Evolutionary conservation across 2,329 filamentous ascomycete species (phyloP).

Genomic region (Dactylellina cionopaga): DNA sequence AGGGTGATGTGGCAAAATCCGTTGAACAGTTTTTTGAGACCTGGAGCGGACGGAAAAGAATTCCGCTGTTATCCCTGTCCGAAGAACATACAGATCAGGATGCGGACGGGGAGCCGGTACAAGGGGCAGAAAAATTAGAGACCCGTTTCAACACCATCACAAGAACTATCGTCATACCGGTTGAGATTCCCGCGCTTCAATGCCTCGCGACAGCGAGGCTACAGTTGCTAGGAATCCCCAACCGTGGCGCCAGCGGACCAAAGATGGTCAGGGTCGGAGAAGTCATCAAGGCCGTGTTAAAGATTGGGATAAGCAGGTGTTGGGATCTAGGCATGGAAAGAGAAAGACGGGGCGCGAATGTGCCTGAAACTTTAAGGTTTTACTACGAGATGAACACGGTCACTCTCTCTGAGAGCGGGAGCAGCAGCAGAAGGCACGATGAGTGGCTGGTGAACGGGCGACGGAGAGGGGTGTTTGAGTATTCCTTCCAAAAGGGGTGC

Average conservation of each 20-base stretch:
- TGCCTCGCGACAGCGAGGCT: slow-evolving; percentile 84
- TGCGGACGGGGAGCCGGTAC: slow-evolving; percentile 56
- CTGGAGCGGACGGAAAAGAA: slow-evolving; percentile 56
- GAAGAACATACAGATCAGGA: slow-evolving; percentile 56
- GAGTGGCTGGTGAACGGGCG: slow-evolving; percentile 47
- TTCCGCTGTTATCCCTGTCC: slow-evolving; percentile 51
- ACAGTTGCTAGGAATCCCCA: slow-evolving; percentile 62
- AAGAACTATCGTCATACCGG: slow-evolving; percentile 81
- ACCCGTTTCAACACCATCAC: slow-evolving; percentile 59
- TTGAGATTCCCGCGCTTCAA: slow-evolving; percentile 84
- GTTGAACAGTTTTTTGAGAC: slow-evolving; percentile 58
- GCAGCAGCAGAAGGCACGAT: slow-evolving; percentile 23
- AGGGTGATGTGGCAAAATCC: slow-evolving; percentile 60
- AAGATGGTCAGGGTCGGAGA: slow-evolving; percentile 63
- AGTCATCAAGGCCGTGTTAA: slow-evolving; percentile 63
- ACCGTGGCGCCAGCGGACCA: slow-evolving; percentile 58
- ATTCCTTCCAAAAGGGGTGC: slow-evolving; percentile 56
- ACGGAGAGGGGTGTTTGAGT: slow-evolving; percentile 54
- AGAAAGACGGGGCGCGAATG: slow-evolving; percentile 57
- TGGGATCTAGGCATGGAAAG: slow-evolving; percentile 62
- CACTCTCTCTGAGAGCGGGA: slow-evolving; percentile 71
- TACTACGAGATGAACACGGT: slow-evolving; percentile 82
- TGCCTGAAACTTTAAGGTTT: slow-evolving; percentile 72
- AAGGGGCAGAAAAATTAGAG: slow-evolving; percentile 12
- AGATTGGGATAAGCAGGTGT: slow-evolving; percentile 67